A percentile compares a stretch with the other conserved stretches of the same genome.
Evolutionary conservation across 768 basidiomycete genomes (phyloP).

Genomic region (Boletus subcaerulescens): DNA sequence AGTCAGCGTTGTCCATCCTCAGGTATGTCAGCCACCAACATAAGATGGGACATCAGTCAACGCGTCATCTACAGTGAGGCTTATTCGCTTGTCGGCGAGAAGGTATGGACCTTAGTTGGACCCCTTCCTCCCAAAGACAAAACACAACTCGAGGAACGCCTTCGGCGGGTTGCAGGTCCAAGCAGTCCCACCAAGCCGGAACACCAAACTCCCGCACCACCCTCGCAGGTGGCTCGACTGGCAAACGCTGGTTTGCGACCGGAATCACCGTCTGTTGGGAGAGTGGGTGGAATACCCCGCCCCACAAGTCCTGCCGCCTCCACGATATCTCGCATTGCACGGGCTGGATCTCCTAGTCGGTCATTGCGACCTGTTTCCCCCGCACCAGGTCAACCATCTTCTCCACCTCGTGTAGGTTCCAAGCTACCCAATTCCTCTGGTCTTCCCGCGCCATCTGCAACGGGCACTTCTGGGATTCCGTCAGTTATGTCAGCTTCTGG

Average conservation of each 20-base stretch:
- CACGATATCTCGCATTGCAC: conserved; percentile 39
- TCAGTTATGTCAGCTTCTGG: conserved; percentile 37
- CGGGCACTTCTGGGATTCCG: conserved; percentile 26
- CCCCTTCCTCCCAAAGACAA: conserved; percentile 80
- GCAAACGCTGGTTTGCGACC: conserved; percentile 44
- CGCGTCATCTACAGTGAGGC: conserved; percentile 55
- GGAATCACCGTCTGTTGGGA: conserved; percentile 44
- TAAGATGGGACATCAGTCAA: conserved; percentile 7
- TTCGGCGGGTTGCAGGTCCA: conserved; percentile 77
- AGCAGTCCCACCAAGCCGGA: conserved; percentile 41
- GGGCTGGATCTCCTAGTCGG: conserved; percentile 41
- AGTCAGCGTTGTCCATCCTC: conserved; percentile 77
- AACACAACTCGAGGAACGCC: conserved; percentile 86
- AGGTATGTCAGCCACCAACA: conserved; percentile 50
- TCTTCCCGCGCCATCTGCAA: conserved; percentile 7
- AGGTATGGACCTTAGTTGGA: conserved; percentile 78
- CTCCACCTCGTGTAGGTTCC: conserved; percentile 43
- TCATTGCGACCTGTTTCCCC: conserved; percentile 38
- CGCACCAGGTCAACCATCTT: conserved; percentile 41
- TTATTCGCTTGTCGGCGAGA: conserved; percentile 81
- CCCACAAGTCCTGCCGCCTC: conserved; percentile 46
- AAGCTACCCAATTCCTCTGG: conserved; percentile 39
- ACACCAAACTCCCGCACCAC: conserved; percentile 41
- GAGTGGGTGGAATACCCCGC: conserved; percentile 44
- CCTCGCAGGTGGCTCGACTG: conserved; percentile 56